Base-by-base conservation (phyloP, 2,329 filamentous ascomycete species). In the Mariannaea elegans region DNA sequence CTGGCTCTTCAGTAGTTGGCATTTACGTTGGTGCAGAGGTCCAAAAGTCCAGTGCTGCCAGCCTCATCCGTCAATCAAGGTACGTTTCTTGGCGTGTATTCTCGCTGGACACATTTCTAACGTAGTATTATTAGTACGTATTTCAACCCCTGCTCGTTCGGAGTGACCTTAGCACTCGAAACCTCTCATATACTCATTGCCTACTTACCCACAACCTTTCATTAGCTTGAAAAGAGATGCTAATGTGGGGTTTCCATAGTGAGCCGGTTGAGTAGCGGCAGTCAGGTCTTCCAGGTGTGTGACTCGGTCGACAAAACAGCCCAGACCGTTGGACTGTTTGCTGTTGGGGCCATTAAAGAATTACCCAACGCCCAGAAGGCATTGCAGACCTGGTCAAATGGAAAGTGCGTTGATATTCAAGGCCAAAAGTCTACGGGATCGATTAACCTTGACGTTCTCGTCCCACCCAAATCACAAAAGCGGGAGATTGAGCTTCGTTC, bases 1-100 rank as follows among this genome's bases (percentile, higher is more conserved):
- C 66, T 9, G 68, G 68, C 0, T 52, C 61, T 12, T 58, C 63
- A 0, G 48, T 70, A 9, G 66, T 68, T 23, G 68, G 68, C 24
- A 31, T 71, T 1, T 70, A 71, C 7, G 59, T 65, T 1, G 68
- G 68, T 13, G 61, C 65, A 1, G 68, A 71, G 3, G 63, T 68
- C 1, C 68, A 70, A 3, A 70, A 70, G 59, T 18, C n/a, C 1
- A 63, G 68, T 4, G 66, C 65, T 29, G 62, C 66, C 1, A 41
- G 16, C 32, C 36, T 59, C 1, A 50, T 70, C 14, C 64, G 57
- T 32, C 52, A 60, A 27, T 61, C 62, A 32, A 49, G 64, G 62
- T 65, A 21, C 14, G 53, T 49, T 4, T 27, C 10, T 9, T n/a
- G 16, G 7, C 31, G 12, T 31, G 19, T 9, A 7, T 9, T 12